Percentiles rank a stretch among this genome's conserved stretches.
These are phyloP conservation scores for Deinandra increscens DNA, from an alignment of 129 eudicot species.

Conservation along the genomic window DNA sequence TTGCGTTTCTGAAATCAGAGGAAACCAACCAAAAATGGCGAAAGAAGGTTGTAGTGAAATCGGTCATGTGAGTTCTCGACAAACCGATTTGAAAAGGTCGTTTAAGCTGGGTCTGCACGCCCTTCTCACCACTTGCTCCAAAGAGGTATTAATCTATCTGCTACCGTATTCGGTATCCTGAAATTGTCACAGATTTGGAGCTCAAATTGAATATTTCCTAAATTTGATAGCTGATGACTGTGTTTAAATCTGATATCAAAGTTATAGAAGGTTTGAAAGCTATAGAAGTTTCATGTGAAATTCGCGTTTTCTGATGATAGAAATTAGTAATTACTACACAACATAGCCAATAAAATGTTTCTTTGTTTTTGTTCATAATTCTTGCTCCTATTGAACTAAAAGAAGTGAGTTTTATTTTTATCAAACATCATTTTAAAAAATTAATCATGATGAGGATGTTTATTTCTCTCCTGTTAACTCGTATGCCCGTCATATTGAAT, in stretches of 20 bases:
- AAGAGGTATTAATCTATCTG: slow-evolving; percentile 40
- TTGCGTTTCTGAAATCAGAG: neutral
- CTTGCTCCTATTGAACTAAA: neutral
- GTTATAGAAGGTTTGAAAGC: no score
- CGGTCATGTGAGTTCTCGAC: slow-evolving; percentile 36
- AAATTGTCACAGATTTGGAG: neutral
- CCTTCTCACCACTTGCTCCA: slow-evolving; percentile 56
- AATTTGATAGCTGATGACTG: neutral
- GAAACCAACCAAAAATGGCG: slow-evolving; percentile 44
- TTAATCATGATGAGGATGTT: neutral
- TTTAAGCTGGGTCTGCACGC: slow-evolving; percentile 42
- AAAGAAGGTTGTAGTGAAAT: slow-evolving; percentile 18
- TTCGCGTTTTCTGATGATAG: no score
- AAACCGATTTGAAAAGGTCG: slow-evolving; percentile 42
- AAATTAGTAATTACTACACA: no score
- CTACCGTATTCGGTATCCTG: neutral
- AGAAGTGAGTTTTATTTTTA: neutral
- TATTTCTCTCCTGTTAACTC: neutral
- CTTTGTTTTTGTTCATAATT: no score
- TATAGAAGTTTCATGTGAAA: no score
- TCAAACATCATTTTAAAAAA: neutral
- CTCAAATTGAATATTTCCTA: neutral
- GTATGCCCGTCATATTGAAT: neutral
- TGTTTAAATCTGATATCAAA: neutral
- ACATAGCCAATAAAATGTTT: no score